These are phyloP conservation scores for Kodamaea neixiangensis DNA, from an alignment of 805 yeast genomes.

Conservation along the genomic window DNA sequence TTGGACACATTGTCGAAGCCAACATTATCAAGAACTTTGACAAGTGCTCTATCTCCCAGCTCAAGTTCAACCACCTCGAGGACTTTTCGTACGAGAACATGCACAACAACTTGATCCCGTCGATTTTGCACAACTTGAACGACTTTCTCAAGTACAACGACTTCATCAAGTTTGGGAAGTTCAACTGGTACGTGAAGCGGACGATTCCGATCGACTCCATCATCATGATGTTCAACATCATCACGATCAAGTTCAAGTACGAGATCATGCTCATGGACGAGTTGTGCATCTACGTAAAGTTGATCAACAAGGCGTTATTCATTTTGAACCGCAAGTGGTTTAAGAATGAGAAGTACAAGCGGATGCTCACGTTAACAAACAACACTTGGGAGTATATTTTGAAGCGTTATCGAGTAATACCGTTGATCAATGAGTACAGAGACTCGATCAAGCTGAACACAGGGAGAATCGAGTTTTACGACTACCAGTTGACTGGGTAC, in stretches of 20 bases:
- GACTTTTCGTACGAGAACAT: conserved; percentile 53
- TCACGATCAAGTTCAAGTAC: conserved; percentile 53
- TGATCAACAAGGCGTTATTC: conserved; percentile 44
- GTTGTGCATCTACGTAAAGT: conserved; percentile 37
- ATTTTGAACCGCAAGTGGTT: conserved; percentile 47
- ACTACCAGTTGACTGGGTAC: conserved; percentile 41
- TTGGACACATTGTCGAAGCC: conserved; percentile 38
- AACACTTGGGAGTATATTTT: conserved; percentile 45
- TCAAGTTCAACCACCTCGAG: conserved; percentile 36
- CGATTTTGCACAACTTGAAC: conserved; percentile 56
- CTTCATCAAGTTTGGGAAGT: conserved; percentile 52
- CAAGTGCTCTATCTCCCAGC: conserved; percentile 36
- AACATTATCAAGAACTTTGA: conserved; percentile 41
- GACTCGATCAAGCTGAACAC: conserved; percentile 16
- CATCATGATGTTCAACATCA: conserved; percentile 51
- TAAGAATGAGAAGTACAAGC: conserved; percentile 46
- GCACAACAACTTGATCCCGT: conserved; percentile 55
- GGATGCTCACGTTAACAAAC: conserved; percentile 46
- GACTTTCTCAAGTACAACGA: conserved; percentile 55
- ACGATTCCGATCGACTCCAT: conserved; percentile 64
- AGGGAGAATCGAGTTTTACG: conserved; percentile 35
- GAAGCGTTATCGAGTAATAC: conserved; percentile 34
- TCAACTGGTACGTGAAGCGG: conserved; percentile 61
- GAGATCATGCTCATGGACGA: conserved; percentile 40
- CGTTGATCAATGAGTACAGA: conserved; percentile 28